Evolutionary conservation across 2,329 filamentous ascomycete genomes (phyloP), one percentile per base, ranked within the genome.

Genomic region (Claviceps capensis): DNA sequence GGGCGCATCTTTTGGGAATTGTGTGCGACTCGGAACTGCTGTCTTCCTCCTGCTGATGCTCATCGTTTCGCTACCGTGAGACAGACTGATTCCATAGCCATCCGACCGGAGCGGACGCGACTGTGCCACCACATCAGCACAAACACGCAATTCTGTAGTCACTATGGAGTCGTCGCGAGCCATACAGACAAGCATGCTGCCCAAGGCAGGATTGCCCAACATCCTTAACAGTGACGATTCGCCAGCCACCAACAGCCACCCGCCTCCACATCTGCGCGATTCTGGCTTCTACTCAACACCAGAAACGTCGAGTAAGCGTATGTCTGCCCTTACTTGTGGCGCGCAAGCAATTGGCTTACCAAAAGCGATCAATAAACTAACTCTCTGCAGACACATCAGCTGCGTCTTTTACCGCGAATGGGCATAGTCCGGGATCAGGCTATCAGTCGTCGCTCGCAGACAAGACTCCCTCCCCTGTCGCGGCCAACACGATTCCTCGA

Each of bases 391-490:
- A 70, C 51, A 69, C 67, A 40, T 70, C 67, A 22, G 64, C 65
- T 45, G 67, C 67, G 23, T 70, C 68, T 1, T 70, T 70, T 55
- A 67, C 59, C 50, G 60, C 59, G 44, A 66, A 67, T 51, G 65
- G 67, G 36, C 60, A 69, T 16, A 70, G 67, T 53, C 75, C 67
- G 46, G 66, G 64, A 53, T 75, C 72, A 14, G 68, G 66, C 41
- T 79, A 77, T 54, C 74, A 77, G 53, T 69, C 70, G 14, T 72
- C 74, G 4, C 70, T 71, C 19, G 68, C 71, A 36, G 79, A 83
- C 60, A 82, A 82, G 66, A 83, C 79, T 1, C 80, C 80, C 0
- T 83, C 80, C 1, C 79, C 80, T 8, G 76, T 78, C 17, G 70
- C 75, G 42, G 59, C 72, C 41, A 74, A 75, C 59, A 65, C 75